These are phyloP conservation scores for Calocybe gambosa DNA, from an alignment of 1,284 basidiomycete species.

Conservation along the genomic window DNA sequence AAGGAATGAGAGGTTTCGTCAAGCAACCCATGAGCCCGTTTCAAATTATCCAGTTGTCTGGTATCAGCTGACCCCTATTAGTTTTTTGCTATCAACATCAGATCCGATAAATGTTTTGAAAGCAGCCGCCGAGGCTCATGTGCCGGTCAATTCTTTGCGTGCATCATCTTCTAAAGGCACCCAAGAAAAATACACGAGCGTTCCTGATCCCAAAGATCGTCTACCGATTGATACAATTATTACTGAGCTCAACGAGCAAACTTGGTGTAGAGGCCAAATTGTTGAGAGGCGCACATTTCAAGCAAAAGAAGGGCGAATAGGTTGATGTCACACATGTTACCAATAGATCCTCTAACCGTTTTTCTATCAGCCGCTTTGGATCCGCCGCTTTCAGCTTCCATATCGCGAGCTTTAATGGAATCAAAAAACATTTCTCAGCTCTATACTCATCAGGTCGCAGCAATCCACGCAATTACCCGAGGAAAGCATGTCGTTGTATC, in stretches of 20 bases:
- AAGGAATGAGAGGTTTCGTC: conserved; percentile 60
- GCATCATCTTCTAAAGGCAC: conserved; percentile 11
- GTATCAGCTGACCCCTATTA: conserved; percentile 20
- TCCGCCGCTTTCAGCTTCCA: conserved; percentile 50
- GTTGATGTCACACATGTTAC: conserved; percentile 26
- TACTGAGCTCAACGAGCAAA: conserved; percentile 46
- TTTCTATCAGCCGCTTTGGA: conserved; percentile 46
- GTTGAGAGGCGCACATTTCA: conserved; percentile 48
- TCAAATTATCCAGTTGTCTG: neutral
- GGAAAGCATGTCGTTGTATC: conserved; percentile 81
- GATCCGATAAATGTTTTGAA: conserved; percentile 58
- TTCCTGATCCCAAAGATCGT: conserved; percentile 48
- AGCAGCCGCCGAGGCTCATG: conserved; percentile 60
- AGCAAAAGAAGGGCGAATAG: conserved; percentile 44
- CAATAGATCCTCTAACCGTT: conserved; percentile 1
- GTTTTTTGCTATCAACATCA: conserved; percentile 56
- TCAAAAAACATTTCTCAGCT: conserved; percentile 63
- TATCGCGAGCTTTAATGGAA: conserved; percentile 54
- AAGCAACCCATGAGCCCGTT: conserved; percentile 69
- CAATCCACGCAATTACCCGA: conserved; percentile 62
- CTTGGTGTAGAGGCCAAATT: conserved; percentile 70
- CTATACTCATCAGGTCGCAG: conserved; percentile 76
- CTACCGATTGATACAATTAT: conserved; percentile 56
- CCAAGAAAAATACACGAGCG: conserved; percentile 13
- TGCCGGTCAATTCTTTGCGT: conserved; percentile 58